Conservation (phyloP, 495 filamentous ascomycete genomes). For the Penicillium manginii region DNA sequence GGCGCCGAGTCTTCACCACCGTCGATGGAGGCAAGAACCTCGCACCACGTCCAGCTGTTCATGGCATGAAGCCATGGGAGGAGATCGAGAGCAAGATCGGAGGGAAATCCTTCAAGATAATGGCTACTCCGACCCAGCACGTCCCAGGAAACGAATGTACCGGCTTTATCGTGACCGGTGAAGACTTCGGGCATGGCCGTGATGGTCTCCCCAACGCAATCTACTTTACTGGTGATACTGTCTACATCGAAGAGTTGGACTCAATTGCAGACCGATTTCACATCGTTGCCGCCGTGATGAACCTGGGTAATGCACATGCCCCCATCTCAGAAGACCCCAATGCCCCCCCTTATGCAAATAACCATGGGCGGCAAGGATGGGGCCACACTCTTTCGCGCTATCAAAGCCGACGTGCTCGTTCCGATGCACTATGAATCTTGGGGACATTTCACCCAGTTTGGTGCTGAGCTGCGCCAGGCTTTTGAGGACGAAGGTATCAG, state of each 20-base stretch:
- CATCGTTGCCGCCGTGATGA: constrained; percentile 29
- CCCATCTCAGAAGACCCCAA: constrained; percentile 25
- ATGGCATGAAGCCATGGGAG: constrained; percentile 41
- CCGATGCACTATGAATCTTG: constrained; percentile 59
- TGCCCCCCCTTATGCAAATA: constrained; percentile 38
- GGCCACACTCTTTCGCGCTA: constrained; percentile 40
- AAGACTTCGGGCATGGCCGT: constrained; percentile 40
- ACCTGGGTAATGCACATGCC: constrained; percentile 34
- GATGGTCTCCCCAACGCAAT: constrained; percentile 53
- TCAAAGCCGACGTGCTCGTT: constrained; percentile 52
- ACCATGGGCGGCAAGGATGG: constrained; percentile 56
- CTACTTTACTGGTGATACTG: constrained; percentile 60
- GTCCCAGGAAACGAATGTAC: constrained; percentile 51
- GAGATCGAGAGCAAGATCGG: constrained; percentile 24
- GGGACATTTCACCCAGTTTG: constrained; percentile 50
- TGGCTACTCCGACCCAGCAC: constrained; percentile 50
- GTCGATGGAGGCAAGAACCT: constrained; percentile 49
- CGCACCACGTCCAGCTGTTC: constrained; percentile 44
- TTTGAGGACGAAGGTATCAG: constrained; percentile 32
- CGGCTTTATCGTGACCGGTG: constrained; percentile 48
- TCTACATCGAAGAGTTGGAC: constrained; percentile 51
- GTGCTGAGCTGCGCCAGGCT: constrained; percentile 22
- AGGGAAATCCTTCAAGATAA: constrained; percentile 33
- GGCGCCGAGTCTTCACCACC: constrained; percentile 54
- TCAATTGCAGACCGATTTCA: constrained; percentile 27